Conservation (phyloP, 371 early-diverging fungal genomes). For the Synchytrium microbalum region DNA sequence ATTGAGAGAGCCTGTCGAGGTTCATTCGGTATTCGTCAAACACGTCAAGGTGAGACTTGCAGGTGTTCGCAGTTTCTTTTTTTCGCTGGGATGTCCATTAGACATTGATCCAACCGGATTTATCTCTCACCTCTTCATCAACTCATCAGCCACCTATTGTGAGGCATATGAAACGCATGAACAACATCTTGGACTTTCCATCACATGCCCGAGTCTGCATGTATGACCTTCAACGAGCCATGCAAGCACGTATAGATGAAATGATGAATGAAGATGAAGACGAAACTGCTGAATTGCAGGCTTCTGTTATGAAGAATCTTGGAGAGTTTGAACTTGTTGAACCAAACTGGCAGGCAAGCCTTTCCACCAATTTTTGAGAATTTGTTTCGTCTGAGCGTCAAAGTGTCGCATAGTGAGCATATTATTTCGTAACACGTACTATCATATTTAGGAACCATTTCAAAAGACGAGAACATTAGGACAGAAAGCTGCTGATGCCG, state of each 20-base stretch:
- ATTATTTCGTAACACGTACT: too few species aligned
- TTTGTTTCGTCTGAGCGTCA: too few species aligned
- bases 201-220: conserved; percentile 17
- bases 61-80: neutral
- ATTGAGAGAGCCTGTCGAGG: conserved; percentile 15
- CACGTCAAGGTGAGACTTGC: conserved; percentile 6
- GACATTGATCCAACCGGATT: too few species aligned
- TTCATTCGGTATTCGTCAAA: conserved; percentile 15
- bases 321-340: conserved; percentile 32
- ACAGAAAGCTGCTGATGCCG: conserved; percentile 30
- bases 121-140: neutral
- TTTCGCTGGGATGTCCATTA: too few species aligned
- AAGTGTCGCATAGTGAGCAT: too few species aligned
- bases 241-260: conserved; percentile 27
- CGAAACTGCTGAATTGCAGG: conserved; percentile 22
- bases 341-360: conserved; percentile 23
- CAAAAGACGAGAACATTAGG: conserved; percentile 24
- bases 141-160: conserved; percentile 18
- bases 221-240: conserved; percentile 18
- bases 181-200: conserved; percentile 10
- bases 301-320: conserved; percentile 31
- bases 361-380: too few species aligned
- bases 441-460: conserved; percentile 21
- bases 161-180: conserved; percentile 18
- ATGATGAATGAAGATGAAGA: conserved; percentile 25